Conservation (phyloP, 2,329 filamentous ascomycete species). For the Boeremia lycopersici region DNA sequence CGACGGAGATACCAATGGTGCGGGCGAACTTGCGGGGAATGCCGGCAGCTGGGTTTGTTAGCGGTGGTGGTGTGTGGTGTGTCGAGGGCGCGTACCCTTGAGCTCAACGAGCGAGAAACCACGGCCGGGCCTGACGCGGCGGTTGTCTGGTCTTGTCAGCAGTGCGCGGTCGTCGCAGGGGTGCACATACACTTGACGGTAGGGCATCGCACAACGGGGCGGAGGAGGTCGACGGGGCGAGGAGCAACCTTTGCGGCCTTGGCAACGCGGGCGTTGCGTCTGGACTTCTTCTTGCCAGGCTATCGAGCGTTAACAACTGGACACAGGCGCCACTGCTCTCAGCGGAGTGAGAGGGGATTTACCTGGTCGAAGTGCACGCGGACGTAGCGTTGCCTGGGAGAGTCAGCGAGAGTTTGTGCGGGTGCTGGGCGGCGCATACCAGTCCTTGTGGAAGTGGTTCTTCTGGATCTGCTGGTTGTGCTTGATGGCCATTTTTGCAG, state of each 20-base stretch:
- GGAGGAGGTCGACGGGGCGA: constrained; percentile 95
- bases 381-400: constrained; percentile 87
- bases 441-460: constrained; percentile 78
- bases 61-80: constrained; percentile 1
- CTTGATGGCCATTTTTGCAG: constrained; percentile 80
- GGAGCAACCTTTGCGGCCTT: constrained; percentile 97
- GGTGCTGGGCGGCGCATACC: constrained; percentile 27
- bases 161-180: background rate
- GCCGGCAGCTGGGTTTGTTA: constrained; percentile 75
- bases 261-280: constrained; percentile 86
- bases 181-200: constrained; percentile 74
- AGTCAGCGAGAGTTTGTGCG: constrained; percentile 28
- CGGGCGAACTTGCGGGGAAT: constrained; percentile 92
- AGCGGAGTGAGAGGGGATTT: constrained; percentile 61
- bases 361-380: constrained; percentile 99
- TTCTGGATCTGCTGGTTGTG: constrained; percentile 98
- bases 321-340: constrained; percentile 60
- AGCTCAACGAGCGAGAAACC: constrained; percentile 97
- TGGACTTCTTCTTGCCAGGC: constrained; percentile 94
- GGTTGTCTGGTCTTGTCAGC: constrained; percentile 70
- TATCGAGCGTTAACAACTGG: constrained; percentile 54
- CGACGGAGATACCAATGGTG: constrained; percentile 97
- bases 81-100: constrained; percentile 70
- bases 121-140: constrained; percentile 92
- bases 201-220: constrained; percentile 96